Conservation (phyloP, 1,284 basidiomycete species). For the Cryptococcus sp. region DNA sequence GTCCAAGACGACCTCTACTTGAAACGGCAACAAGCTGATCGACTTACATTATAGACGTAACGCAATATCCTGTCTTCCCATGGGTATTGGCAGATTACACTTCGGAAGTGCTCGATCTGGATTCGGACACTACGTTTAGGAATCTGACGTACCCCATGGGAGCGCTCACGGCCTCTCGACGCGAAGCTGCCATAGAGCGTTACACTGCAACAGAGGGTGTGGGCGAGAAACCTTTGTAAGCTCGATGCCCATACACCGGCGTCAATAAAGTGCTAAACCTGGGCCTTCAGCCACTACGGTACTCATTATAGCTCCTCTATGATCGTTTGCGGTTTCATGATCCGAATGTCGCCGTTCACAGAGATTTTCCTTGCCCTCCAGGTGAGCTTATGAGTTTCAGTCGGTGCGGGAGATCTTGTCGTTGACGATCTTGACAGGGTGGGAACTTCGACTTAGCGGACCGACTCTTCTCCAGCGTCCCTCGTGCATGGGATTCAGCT, state of each 20-base stretch:
- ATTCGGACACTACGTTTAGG: conserved; percentile 67
- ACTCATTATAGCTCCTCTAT: conserved; percentile 96
- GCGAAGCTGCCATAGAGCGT: conserved; percentile 70
- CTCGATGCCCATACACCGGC: not conserved
- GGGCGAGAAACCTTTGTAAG: conserved; percentile 73
- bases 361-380: conserved; percentile 80
- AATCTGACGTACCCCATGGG: conserved; percentile 84
- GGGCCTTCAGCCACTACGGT: conserved; percentile 64
- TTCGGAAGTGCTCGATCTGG: conserved; percentile 72
- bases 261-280: not conserved
- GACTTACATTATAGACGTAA: conserved; percentile 62
- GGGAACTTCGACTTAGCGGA: conserved; percentile 98
- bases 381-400: conserved; percentile 49
- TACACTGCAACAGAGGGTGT: conserved; percentile 78
- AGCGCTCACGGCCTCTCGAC: conserved; percentile 72
- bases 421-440: conserved; percentile 57
- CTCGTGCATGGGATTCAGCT: conserved; percentile 79
- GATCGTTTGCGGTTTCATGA: conserved; percentile 94
- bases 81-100: conserved; percentile 85
- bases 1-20: conserved; percentile 5
- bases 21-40: conserved; percentile 19
- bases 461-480: conserved; percentile 80
- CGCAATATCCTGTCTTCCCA: conserved; percentile 91
- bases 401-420: not conserved
- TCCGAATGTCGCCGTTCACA: conserved; percentile 85